A percentile compares a stretch with the other conserved stretches of the same genome.
These are phyloP conservation scores for Raffaelea albimanens DNA, from an alignment of 2,329 filamentous ascomycete species.

Conservation along the genomic window DNA sequence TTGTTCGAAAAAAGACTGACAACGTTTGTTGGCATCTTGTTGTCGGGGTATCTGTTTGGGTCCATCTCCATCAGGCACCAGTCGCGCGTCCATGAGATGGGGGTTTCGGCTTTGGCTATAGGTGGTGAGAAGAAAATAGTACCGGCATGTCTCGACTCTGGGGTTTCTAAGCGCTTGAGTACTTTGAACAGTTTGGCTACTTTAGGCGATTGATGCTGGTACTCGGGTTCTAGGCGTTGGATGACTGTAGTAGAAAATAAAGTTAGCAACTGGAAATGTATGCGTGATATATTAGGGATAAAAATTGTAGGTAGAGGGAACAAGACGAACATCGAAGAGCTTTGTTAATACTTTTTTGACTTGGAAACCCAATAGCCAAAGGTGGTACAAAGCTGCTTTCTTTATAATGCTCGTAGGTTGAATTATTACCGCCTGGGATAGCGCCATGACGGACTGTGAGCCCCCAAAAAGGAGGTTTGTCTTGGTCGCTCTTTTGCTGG, in stretches of 20 bases:
- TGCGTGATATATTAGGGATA: neutral
- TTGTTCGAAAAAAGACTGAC: neutral
- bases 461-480: neutral
- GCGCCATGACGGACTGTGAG: neutral
- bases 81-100: neutral
- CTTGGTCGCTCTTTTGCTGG: neutral
- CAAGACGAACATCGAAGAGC: neutral
- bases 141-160: neutral
- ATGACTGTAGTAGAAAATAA: neutral
- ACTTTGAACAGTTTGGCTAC: neutral
- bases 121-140: neutral
- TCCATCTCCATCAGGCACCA: neutral
- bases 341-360: neutral
- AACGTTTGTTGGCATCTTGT: neutral
- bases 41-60: neutral
- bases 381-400: neutral
- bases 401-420: neutral
- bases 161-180: neutral
- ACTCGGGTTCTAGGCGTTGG: neutral
- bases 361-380: neutral
- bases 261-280: too few relatives aligned
- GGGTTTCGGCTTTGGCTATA: neutral
- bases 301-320: neutral
- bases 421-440: neutral
- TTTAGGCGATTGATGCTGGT: neutral